Evolutionary conservation across 2,329 filamentous ascomycete genomes (phyloP), one percentile per base, ranked within the genome.

Genomic region (Boeremia lycopersici): DNA sequence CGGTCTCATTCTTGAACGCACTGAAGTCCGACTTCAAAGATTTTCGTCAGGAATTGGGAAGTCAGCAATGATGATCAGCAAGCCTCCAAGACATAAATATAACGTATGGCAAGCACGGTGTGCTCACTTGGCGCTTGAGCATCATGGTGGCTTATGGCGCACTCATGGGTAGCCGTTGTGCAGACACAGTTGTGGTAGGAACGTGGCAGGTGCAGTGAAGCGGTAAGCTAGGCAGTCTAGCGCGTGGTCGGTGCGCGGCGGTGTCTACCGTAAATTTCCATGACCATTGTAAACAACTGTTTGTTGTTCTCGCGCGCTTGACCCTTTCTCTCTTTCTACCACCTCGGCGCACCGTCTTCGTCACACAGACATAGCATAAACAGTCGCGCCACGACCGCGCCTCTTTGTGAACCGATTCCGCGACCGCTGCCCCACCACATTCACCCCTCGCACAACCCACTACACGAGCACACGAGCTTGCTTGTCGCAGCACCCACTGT

Each of bases 391-490:
- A 50, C 46, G 12, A 42, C 33, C 46, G 52, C 52, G 46, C 42
- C 31, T 45, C 46, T 41, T 41, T 31, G 36, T 30, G 41, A 46
- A 44, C 25, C 33, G 42, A 39, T 26, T 25, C 48, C 30, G 26
- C 17, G 48, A 52, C 56, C 35, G 47, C 55, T 52, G 49, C 63
- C 62, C 61, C 65, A 54, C 65, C 33, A 51, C 43, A 35, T 46
- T 55, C 57, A 53, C 47, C 56, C 34, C 57, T 58, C 49, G 44
- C 56, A 51, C 56, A 57, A 55, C 61, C 59, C 59, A 57, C 60
- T 55, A 60, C 56, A 65, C 63, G 64, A 68, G 68, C 69, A 72
- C 66, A 70, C 69, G 65, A 71, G 64, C 65, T 31, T 44, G 25
- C 49, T 45, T 40, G 31, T 54, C 46, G 53, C 54, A 49, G 36